Evolutionary conservation across 2,329 filamentous ascomycete species (phyloP).

Genomic region (Neurospora crassa): DNA sequence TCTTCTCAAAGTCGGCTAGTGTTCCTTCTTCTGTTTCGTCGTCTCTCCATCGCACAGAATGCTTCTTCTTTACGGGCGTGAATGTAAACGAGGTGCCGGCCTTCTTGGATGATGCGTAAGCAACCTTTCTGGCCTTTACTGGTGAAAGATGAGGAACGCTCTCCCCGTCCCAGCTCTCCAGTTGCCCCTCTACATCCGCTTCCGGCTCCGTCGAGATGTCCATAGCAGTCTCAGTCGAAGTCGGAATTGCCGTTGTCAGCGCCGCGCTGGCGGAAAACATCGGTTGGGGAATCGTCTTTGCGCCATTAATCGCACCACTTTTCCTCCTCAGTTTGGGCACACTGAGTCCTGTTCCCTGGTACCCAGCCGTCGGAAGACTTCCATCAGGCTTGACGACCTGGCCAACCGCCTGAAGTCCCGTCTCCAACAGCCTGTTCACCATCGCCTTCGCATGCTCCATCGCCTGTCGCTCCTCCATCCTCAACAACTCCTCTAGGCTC

Average conservation of each 20-base stretch:
- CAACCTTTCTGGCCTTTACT: background rate
- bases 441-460: slow-evolving; percentile 69
- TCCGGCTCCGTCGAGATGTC: background rate
- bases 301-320: background rate
- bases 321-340: background rate
- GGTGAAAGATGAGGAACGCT: background rate
- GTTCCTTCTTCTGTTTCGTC: slow-evolving; percentile 76
- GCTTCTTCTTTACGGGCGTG: slow-evolving; percentile 71
- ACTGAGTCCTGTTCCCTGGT: background rate
- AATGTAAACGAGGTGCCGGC: slow-evolving; percentile 35
- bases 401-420: slow-evolving; percentile 62
- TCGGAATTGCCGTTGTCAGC: background rate
- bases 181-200: background rate
- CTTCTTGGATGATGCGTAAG: background rate
- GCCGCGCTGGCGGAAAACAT: background rate
- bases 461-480: slow-evolving; percentile 76
- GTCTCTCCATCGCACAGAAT: slow-evolving; percentile 80
- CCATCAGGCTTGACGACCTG: slow-evolving; percentile 86
- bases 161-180: background rate
- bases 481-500: slow-evolving; percentile 70
- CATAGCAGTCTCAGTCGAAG: background rate
- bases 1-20: slow-evolving; percentile 84
- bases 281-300: background rate
- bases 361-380: background rate
- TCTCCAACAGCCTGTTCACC: slow-evolving; percentile 67